Evolutionary conservation across 1,284 basidiomycete genomes (phyloP).

Genomic region (Ustilago lituana): DNA sequence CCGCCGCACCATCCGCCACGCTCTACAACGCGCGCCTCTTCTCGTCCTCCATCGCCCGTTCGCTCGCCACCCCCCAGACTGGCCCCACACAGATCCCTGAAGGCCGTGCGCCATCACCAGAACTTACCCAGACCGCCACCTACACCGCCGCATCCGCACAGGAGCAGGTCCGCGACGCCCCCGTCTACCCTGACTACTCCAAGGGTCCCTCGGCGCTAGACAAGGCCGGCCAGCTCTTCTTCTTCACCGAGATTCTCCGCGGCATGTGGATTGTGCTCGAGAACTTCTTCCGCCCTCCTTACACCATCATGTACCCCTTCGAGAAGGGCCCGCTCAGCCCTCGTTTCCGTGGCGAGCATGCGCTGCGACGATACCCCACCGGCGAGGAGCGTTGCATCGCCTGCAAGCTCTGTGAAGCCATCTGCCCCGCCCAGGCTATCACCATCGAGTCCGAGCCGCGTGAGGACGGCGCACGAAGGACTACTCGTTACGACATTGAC

Average conservation of each 20-base stretch:
- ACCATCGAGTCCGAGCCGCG: constrained; percentile 98
- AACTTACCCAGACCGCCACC: constrained; percentile 37
- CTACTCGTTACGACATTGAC: constrained; percentile 98
- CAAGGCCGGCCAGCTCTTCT: constrained; percentile 95
- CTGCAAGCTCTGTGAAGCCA: constrained; percentile 99
- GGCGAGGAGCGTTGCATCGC: constrained; percentile 98
- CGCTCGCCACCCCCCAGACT: constrained; percentile 46
- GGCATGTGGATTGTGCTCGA: constrained; percentile 99
- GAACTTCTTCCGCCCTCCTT: constrained; percentile 95
- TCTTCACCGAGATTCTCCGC: constrained; percentile 97
- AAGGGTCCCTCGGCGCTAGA: constrained; percentile 76
- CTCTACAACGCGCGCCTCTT: constrained; percentile 42
- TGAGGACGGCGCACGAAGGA: constrained; percentile 92
- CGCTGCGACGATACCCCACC: constrained; percentile 94
- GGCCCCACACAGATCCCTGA: constrained; percentile 37
- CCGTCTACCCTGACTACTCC: constrained; percentile 68
- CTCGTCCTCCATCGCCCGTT: constrained; percentile 39
- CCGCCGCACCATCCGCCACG: constrained; percentile 25
- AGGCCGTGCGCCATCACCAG: constrained; percentile 30
- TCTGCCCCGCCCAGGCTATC: constrained; percentile 98
- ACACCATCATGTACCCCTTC: constrained; percentile 82
- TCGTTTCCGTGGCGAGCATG: constrained; percentile 98
- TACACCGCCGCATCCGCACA: constrained; percentile 33
- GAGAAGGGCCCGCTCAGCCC: constrained; percentile 98
- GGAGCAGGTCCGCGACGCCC: constrained; percentile 20